Conservation (phyloP, 1,284 basidiomycete species). For the Crepidotus sp. region DNA sequence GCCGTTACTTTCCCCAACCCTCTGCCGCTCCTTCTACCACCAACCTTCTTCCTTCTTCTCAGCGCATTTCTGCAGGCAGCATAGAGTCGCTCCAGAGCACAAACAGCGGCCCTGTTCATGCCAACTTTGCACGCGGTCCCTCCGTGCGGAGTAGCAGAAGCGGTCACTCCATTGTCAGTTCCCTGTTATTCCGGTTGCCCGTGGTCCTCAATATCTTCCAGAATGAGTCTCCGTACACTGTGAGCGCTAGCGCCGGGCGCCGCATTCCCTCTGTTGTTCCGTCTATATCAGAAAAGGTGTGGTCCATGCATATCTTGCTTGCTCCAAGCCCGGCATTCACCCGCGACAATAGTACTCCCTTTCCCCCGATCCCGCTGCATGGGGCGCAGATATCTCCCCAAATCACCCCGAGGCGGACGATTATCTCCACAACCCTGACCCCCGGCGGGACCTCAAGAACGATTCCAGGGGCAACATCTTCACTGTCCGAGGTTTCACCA, state of each 20-base stretch:
- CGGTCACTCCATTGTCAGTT: conserved; percentile 33
- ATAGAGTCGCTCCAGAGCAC: conserved; percentile 18
- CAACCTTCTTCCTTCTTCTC: conserved; percentile 39
- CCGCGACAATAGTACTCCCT: conserved; percentile 49
- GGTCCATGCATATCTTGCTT: conserved; percentile 5
- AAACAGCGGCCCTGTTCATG: conserved; percentile 35
- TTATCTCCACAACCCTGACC: conserved; percentile 67
- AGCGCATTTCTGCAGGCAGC: conserved; percentile 17
- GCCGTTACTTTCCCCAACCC: conserved; percentile 24
- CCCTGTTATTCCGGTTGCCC: conserved; percentile 10
- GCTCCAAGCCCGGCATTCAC: background rate
- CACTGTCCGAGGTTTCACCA: conserved; percentile 63
- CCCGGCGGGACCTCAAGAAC: conserved; percentile 53
- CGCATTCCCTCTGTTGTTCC: conserved; percentile 20
- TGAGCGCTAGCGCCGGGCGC: conserved; percentile 16
- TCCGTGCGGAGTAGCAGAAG: conserved; percentile 34
- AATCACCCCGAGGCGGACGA: conserved; percentile 58
- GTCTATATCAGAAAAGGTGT: conserved; percentile 44
- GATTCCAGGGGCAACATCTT: conserved; percentile 59
- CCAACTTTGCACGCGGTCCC: conserved; percentile 33
- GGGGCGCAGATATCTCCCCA: conserved; percentile 58
- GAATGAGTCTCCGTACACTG: conserved; percentile 25
- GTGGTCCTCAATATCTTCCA: conserved; percentile 2
- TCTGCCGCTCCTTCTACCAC: conserved; percentile 42
- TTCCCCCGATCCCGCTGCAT: conserved; percentile 58